Evolutionary conservation across 139 green algal species (phyloP), one percentile per base, ranked within the genome.

Genomic region (Desmodesmus armatus): DNA sequence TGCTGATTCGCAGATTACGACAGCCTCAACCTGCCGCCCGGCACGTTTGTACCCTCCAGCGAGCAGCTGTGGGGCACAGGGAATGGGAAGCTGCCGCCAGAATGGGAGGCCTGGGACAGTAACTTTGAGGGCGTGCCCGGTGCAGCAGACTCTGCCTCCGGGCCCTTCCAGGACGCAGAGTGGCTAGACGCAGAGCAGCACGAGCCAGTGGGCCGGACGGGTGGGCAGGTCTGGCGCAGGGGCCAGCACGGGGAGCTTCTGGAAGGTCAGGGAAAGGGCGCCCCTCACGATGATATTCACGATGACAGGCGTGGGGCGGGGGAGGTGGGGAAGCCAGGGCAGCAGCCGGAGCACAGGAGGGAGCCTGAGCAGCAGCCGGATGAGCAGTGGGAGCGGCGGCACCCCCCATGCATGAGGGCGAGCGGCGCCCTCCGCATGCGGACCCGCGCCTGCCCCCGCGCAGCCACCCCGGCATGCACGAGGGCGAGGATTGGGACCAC

Each of bases 71-170:
- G 53, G 40, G 40, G 71, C 17, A n/a, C 43, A 27, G 69, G 41
- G 37, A 37, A 43, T 41, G n/a, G 11, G 78, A 27, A 47, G 37
- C 35, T 49, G 55, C 76, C 76, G 11, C 7, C 47, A 23, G 76
- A 82, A 5, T 82, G 76, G 76, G 53, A 35, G 40, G 76, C 76
- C 3, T 84, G 80, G 80, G 80, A 86, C 27, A 9, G n/a, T 9
- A n/a, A 82, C 55, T 79, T 81, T 55, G 39, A 35, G 39, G 39
- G 43, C 17, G 71, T 35, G 23, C n/a, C n/a, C n/a, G 21, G 66
- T 43, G 39, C 3, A 4, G 40, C 67, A 47, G 23, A 43, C 17
- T 15, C 60, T 51, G 29, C 19, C 7, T 27, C 35, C 2, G 80
- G 41, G 37, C 35, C 40, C 5, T 86, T 55, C 3, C 11, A 67